These are phyloP conservation scores for Myxozyma geophila DNA, from an alignment of 805 yeast species.

Conservation along the genomic window DNA sequence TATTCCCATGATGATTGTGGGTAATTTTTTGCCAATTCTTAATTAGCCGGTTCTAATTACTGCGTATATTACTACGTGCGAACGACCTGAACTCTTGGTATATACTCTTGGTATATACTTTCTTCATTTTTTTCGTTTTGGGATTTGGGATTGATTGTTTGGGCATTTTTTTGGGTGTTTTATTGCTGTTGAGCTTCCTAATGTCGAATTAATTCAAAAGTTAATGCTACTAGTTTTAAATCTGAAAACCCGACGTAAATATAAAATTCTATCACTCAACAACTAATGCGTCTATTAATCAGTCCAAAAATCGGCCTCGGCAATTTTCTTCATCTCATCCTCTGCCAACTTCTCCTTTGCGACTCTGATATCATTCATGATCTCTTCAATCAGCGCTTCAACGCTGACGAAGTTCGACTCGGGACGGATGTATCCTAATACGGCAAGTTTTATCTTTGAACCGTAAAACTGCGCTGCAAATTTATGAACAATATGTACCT, in stretches of 20 bases:
- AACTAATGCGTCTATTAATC: background rate
- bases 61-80: background rate
- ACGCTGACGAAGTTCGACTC: slow-evolving; percentile 79
- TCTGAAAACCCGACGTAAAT: too few species aligned
- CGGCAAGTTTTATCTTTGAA: slow-evolving; percentile 65
- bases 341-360: slow-evolving; percentile 51
- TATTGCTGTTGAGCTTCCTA: background rate
- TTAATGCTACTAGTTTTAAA: too few species aligned
- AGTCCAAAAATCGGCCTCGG: slow-evolving; percentile 22
- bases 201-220: too few species aligned
- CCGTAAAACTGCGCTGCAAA: slow-evolving; percentile 78
- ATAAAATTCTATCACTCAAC: too few species aligned
- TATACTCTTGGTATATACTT: background rate
- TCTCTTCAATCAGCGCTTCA: slow-evolving; percentile 85
- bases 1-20: slow-evolving; percentile 94
- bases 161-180: background rate
- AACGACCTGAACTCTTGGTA: background rate
- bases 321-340: slow-evolving; percentile 16
- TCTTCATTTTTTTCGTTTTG: background rate
- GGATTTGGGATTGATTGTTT: background rate
- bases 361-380: slow-evolving; percentile 73
- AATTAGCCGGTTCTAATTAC: slow-evolving; percentile 28
- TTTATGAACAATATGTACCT: slow-evolving; percentile 80
- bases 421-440: slow-evolving; percentile 89
- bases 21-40: slow-evolving; percentile 82